Evolutionary conservation across 768 basidiomycete genomes (phyloP).

Genomic region (Hebeloma cylindrosporum): DNA sequence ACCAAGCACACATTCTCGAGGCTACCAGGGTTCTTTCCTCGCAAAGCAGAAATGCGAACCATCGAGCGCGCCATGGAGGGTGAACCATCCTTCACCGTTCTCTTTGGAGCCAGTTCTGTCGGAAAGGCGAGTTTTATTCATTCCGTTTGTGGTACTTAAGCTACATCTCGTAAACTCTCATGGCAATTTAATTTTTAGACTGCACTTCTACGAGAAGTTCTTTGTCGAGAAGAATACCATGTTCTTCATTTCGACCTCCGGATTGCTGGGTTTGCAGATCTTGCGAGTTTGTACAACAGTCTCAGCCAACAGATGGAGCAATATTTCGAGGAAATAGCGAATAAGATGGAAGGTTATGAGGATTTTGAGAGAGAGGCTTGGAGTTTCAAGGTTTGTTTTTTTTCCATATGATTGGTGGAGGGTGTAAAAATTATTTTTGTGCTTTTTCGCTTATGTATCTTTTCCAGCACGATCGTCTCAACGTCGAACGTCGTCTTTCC

Average conservation of each 20-base stretch:
- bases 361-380: conserved; percentile 74
- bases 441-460: not conserved
- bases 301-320: conserved; percentile 80
- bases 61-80: conserved; percentile 65
- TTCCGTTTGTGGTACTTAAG: conserved; percentile 1
- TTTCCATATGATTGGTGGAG: no score
- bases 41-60: conserved; percentile 63
- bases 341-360: conserved; percentile 59
- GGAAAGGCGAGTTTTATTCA: conserved; percentile 57
- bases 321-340: conserved; percentile 69
- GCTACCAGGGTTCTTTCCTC: conserved; percentile 71
- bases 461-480: conserved; percentile 72
- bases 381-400: conserved; percentile 66
- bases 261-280: conserved; percentile 81
- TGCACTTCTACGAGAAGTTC: conserved; percentile 73
- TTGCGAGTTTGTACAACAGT: conserved; percentile 73
- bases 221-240: conserved; percentile 67
- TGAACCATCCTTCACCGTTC: conserved; percentile 76
- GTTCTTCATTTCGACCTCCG: conserved; percentile 84
- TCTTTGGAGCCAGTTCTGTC: conserved; percentile 79
- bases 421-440: no score
- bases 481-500: conserved; percentile 60
- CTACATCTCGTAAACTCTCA: not conserved
- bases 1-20: conserved; percentile 78
- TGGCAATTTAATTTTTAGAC: conserved; percentile 58